Evolutionary conservation across 768 basidiomycete species (phyloP), one percentile per base, ranked within the genome.

Genomic region (Suillus subaureus): DNA sequence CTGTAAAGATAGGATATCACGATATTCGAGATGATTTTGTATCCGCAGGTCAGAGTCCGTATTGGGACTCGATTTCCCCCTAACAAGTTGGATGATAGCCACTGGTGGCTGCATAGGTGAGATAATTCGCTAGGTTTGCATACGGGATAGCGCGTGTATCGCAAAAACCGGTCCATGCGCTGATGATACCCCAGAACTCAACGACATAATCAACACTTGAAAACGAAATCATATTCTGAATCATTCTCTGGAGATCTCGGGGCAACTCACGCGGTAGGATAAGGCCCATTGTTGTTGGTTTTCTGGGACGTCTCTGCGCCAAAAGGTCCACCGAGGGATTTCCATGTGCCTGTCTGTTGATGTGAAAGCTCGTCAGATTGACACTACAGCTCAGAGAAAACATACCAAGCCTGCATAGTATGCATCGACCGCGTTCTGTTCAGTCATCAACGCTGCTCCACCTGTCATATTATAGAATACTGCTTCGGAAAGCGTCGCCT

Each of bases 121-220:
- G 67, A 37, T 73, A 73, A 64, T 68, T 68, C 2, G 73, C 72
- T 2, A 73, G 63, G 57, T 70, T 74, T 28, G 35, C 16, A 57
- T 74, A 74, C 3, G 69, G 73, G 23, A 73, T 74, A 15, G 70
- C 45, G 18, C 60, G 61, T 13, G 67, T 74, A 33, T 45, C 64
- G 35, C 73, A 73, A 8, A 65, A 68, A 13, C 73, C 73, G 2
- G 72, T 73, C 72, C 73, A 73, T 21, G 73, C 73, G 43, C 66
- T 70, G 45, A 74, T 65, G 18, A 64, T 21, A 21, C 49, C 62
- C 73, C 73, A 73, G 56, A 72, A 70, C 21, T 62, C 69, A 35
- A 64, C 64, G n/a, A 73, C 65, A 35, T 74, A 74, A 49, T 70
- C 61, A 23, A 52, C 6, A 4, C 72, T 72, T 35, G 51, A 13